Base-by-base conservation (phyloP, 192 early-diverging fungal species). In the Linnemannia hyalina region DNA sequence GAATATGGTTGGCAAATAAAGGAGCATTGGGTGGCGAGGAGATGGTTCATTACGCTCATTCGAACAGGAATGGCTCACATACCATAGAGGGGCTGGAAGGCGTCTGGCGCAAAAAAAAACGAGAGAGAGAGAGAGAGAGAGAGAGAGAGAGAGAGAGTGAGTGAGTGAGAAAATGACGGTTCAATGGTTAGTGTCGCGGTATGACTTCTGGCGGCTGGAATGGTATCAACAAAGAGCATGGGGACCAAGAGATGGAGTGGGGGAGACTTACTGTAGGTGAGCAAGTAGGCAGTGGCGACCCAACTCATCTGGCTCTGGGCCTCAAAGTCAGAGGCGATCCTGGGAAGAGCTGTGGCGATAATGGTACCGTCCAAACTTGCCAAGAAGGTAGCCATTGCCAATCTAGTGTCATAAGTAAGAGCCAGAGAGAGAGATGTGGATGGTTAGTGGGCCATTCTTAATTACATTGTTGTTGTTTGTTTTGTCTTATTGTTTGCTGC, bases 231-330 rank as follows among this genome's bases (percentile, higher is more conserved):
- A 23, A 35, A 41, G 4, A 16, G 11, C 10, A 10, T 23, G 20
- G 20, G 22, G 6, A 22, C 9, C 55, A 65, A n/a, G 11, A 65
- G 9, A 4, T 11, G 44, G 44, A 44, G 26, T 10, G 15, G 9
- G 16, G 10, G 5, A 20, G 38, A 42, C 77, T 32, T 79, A 79
- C 77, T 82, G 75, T 71, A 82, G 38, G 92, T 94, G 70, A 95
- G 85, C 68, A 95, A 76, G 74, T 94, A 96, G 32, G 92, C 90
- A 22, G 92, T 92, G 40, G 93, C 96, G 54, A 97, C 93, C 97
- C 97, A 98, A 13, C 94, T 89, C 60, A 95, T 91, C 74, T 92
- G 87, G 42, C 88, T 87, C 4, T 92, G 88, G 3, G 93, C 89
- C 32, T 94, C 81, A 68, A 94, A 94, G 6, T 93, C 86, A 16